Evolutionary conservation across 495 filamentous ascomycete genomes (phyloP).

Genomic region (Neurospora discreta): DNA sequence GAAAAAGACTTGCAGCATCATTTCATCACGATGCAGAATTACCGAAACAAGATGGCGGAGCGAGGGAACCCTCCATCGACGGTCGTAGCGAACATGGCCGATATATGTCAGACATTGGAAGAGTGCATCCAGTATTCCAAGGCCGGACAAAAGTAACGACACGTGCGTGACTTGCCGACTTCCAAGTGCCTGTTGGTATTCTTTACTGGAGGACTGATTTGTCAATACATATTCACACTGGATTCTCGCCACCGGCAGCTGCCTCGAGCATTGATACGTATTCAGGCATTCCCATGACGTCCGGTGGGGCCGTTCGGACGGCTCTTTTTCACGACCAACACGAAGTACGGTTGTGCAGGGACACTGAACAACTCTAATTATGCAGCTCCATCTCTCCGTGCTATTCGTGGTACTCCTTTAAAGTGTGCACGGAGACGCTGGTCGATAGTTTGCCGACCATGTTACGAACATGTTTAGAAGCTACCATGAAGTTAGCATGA

Average conservation of each 20-base stretch:
- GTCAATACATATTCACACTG: neutral
- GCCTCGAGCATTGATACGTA: neutral
- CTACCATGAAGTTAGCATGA: neutral
- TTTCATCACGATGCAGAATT: constrained; percentile 2
- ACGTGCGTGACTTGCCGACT: neutral
- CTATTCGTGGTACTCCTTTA: neutral
- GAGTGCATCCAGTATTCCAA: neutral
- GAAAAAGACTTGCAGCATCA: constrained; percentile 13
- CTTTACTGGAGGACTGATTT: neutral
- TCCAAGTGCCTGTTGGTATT: neutral
- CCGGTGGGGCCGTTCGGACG: neutral
- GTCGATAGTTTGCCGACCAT: neutral
- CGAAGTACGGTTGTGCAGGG: neutral
- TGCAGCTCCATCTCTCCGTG: neutral
- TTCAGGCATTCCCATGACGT: neutral
- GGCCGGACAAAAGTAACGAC: neutral
- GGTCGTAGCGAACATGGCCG: neutral
- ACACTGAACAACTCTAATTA: neutral
- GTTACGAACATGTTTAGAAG: neutral
- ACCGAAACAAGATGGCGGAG: neutral
- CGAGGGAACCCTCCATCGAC: neutral
- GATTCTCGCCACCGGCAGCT: neutral
- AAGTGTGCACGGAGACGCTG: neutral
- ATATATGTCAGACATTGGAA: neutral
- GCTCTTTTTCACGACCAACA: neutral